Evolutionary conservation across 1,284 basidiomycete genomes (phyloP).

Genomic region (Rhodotorula sp.): DNA sequence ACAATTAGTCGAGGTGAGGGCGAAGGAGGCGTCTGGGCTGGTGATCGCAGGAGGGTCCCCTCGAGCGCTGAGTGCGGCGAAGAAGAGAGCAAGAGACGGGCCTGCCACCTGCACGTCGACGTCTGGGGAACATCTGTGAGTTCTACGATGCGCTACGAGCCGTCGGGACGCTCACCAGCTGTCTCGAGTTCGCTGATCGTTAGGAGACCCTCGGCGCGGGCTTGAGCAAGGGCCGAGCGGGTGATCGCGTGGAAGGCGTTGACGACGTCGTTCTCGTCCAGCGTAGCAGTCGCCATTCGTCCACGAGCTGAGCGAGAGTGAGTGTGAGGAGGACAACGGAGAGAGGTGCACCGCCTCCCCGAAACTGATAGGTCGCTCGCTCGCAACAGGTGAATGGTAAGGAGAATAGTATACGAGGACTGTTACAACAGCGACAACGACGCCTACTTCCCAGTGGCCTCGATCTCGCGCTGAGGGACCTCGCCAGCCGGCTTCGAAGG

Average conservation of each 20-base stretch:
- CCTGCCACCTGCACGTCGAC: slow-evolving; percentile 49
- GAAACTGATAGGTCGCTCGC: no score
- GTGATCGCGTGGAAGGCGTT: slow-evolving; percentile 74
- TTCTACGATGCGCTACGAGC: no score
- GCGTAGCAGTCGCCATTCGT: slow-evolving; percentile 16
- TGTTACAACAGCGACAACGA: background rate
- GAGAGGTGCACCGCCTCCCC: background rate
- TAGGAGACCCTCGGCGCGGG: slow-evolving; percentile 67
- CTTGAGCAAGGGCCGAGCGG: slow-evolving; percentile 68
- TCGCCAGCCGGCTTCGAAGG: background rate
- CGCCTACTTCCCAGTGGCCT: slow-evolving; percentile 20
- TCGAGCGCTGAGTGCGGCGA: slow-evolving; percentile 63
- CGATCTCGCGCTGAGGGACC: slow-evolving; percentile 22
- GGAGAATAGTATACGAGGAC: background rate
- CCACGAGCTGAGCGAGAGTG: background rate
- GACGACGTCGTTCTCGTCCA: slow-evolving; percentile 64
- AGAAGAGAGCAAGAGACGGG: slow-evolving; percentile 65
- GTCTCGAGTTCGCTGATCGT: slow-evolving; percentile 73
- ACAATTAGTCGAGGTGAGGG: slow-evolving; percentile 59
- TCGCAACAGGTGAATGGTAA: background rate
- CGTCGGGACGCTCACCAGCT: slow-evolving; percentile 57
- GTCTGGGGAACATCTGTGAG: slow-evolving; percentile 6
- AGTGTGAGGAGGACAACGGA: background rate
- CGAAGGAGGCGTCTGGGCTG: slow-evolving; percentile 55
- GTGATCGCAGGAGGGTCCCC: slow-evolving; percentile 63